phyloP scores from a whole-genome alignment of 1,284 basidiomycete genomes.

The Rhodotorula sp. region DNA sequence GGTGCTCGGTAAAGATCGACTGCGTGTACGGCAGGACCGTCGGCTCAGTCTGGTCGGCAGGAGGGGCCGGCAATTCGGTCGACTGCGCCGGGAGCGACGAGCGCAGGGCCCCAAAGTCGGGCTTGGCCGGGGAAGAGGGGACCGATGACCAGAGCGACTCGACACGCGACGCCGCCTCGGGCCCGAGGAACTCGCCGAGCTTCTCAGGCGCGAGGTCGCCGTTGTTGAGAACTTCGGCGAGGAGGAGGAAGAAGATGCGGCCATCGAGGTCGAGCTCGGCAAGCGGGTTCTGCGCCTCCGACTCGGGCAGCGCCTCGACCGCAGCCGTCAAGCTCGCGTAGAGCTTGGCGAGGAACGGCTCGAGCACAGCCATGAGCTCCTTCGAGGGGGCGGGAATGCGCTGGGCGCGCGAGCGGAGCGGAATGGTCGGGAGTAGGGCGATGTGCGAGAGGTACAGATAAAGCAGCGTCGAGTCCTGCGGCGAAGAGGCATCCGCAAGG shows the following conservation, averaged over 20 bases:
- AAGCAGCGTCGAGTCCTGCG: slow-evolving; percentile 29
- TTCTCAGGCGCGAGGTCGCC: slow-evolving; percentile 11
- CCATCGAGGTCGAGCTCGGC: slow-evolving; percentile 55
- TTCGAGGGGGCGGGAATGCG: slow-evolving; percentile 25
- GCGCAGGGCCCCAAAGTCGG: slow-evolving; percentile 36
- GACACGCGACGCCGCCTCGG: slow-evolving; percentile 20
- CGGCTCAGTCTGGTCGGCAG: slow-evolving; percentile 3
- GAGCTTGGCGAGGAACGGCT: slow-evolving; percentile 32
- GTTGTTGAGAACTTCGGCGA: slow-evolving; percentile 51
- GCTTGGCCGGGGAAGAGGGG: slow-evolving; percentile 11
- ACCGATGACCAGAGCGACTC: slow-evolving; percentile 28
- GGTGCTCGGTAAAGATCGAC: slow-evolving; percentile 57
- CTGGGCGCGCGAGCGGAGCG: slow-evolving; percentile 36
- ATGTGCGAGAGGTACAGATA: slow-evolving; percentile 38
- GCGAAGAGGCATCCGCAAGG: slow-evolving; percentile 14
- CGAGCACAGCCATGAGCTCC: slow-evolving; percentile 30
- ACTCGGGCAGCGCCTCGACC: slow-evolving; percentile 24
- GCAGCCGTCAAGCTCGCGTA: slow-evolving; percentile 27
- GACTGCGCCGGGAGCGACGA: slow-evolving; percentile 21
- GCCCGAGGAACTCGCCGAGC: slow-evolving; percentile 34
- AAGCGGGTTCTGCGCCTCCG: slow-evolving; percentile 29
- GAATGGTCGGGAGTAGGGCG: slow-evolving; percentile 31
- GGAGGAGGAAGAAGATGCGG: slow-evolving; percentile 55
- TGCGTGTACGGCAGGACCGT: slow-evolving; percentile 58
- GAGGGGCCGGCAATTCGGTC: slow-evolving; percentile 21